phyloP scores from a whole-genome alignment of 2,329 filamentous ascomycete species.

The Fusarium sp. region DNA sequence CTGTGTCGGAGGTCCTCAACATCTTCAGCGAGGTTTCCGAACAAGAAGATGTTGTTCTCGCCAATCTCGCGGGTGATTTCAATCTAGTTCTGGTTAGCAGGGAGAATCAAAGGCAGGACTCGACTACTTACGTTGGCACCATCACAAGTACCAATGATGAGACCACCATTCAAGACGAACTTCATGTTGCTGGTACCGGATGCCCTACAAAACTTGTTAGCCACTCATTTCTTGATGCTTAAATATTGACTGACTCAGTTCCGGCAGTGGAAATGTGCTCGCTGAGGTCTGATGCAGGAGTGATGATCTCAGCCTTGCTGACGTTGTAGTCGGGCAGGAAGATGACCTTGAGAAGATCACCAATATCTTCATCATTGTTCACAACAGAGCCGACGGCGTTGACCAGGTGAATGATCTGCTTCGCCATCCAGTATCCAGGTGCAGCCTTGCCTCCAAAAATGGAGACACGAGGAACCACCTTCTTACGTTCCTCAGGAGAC shows the following conservation, averaged over 20 bases:
- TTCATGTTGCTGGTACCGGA: constrained; percentile 99
- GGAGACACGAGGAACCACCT: constrained; percentile 86
- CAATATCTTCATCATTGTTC: constrained; percentile 92
- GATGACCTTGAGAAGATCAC: constrained; percentile 94
- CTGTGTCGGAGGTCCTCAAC: constrained; percentile 94
- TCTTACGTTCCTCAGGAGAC: constrained; percentile 86
- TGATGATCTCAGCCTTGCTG: constrained; percentile 98
- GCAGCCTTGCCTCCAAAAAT: constrained; percentile 99
- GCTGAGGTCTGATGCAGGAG: constrained; percentile 93
- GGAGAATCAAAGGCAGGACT: not conserved
- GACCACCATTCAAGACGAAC: constrained; percentile 95
- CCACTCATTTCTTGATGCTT: not conserved
- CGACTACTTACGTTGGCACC: constrained; percentile 77
- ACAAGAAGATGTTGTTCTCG: constrained; percentile 98
- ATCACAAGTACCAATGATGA: constrained; percentile 98
- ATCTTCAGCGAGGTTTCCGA: constrained; percentile 94
- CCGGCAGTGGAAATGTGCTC: constrained; percentile 99
- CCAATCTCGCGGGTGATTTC: constrained; percentile 98
- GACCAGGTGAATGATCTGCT: constrained; percentile 97
- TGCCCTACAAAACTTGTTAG: constrained; percentile 55
- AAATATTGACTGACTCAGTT: constrained; percentile 74
- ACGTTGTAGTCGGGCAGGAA: constrained; percentile 99
- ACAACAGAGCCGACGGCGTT: constrained; percentile 91
- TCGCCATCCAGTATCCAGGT: constrained; percentile 99
- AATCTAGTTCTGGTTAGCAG: constrained; percentile 61